phyloP scores from a whole-genome alignment of 1,139 yeast genomes.

The Eremothecium cymbalariae region DNA sequence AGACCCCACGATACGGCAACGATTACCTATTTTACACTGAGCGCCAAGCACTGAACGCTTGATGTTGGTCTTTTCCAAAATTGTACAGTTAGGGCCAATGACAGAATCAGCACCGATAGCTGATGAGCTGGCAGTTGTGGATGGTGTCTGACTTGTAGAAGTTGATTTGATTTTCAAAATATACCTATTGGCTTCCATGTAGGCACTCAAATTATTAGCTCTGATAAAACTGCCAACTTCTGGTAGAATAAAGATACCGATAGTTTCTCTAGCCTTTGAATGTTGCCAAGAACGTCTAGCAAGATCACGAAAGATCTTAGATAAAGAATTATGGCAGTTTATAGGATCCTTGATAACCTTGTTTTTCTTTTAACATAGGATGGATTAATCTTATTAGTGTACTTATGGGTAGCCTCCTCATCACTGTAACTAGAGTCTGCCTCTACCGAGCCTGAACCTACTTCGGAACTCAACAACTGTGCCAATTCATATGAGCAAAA shows the following conservation, averaged over 20 bases:
- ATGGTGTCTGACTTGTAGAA: conserved; percentile 35
- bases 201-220: conserved; percentile 68
- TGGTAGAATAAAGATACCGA: conserved; percentile 60
- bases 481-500: conserved; percentile 58
- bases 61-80: conserved; percentile 77
- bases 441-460: conserved; percentile 14
- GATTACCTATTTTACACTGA: conserved; percentile 71
- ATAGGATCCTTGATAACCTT: conserved; percentile 31
- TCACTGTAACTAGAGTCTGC: conserved; percentile 27
- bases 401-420: conserved; percentile 14
- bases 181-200: conserved; percentile 84
- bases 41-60: conserved; percentile 76
- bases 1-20: conserved; percentile 84
- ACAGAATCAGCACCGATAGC: conserved; percentile 83
- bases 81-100: conserved; percentile 49
- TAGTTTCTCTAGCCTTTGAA: conserved; percentile 46
- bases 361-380: conserved; percentile 25
- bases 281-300: conserved; percentile 93
- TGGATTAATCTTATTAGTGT: conserved; percentile 21
- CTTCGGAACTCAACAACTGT: conserved; percentile 30
- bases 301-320: conserved; percentile 71
- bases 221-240: conserved; percentile 62
- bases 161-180: conserved; percentile 49
- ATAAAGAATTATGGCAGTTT: conserved; percentile 40
- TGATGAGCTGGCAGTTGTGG: conserved; percentile 41